phyloP scores from a whole-genome alignment of 257 asterid species.

The Solanum gandarillasii region DNA sequence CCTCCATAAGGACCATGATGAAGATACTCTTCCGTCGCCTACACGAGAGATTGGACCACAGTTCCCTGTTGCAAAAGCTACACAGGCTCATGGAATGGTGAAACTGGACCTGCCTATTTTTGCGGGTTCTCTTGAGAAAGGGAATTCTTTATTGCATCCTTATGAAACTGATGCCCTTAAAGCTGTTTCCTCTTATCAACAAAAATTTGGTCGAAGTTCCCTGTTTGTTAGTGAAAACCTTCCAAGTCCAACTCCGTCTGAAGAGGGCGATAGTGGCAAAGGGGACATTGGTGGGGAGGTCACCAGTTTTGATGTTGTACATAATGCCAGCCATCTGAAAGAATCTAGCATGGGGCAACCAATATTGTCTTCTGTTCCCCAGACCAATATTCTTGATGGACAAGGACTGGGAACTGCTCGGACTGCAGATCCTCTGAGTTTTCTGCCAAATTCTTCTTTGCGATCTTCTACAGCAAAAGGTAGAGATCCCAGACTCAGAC shows the following conservation, averaged over 20 bases:
- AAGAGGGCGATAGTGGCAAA: conserved; percentile 56
- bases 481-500: conserved; percentile 93
- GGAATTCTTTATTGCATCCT: conserved; percentile 43
- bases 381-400: conserved; percentile 20
- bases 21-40: conserved; percentile 94
- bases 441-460: conserved; percentile 24
- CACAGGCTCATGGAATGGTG: conserved; percentile 27
- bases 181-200: conserved; percentile 94
- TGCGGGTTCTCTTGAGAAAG: conserved; percentile 30
- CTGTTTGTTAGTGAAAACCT: conserved; percentile 46
- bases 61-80: conserved; percentile 41
- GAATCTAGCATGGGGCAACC: conserved; percentile 18
- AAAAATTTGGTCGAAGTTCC: conserved; percentile 67
- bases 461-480: conserved; percentile 49
- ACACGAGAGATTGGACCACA: conserved; percentile 53
- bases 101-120: conserved; percentile 80
- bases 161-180: conserved; percentile 88
- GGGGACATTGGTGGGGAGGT: conserved; percentile 63
- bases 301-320: conserved; percentile 38
- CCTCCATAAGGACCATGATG: conserved; percentile 91
- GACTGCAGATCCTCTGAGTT: conserved; percentile 20
- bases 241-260: conserved; percentile 99
- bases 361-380: conserved; percentile 28
- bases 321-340: conserved; percentile 15
- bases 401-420: conserved; percentile 24